Evolutionary conservation across 1,139 yeast genomes (phyloP).

Genomic region (Debaryomyces psychrophilus): DNA sequence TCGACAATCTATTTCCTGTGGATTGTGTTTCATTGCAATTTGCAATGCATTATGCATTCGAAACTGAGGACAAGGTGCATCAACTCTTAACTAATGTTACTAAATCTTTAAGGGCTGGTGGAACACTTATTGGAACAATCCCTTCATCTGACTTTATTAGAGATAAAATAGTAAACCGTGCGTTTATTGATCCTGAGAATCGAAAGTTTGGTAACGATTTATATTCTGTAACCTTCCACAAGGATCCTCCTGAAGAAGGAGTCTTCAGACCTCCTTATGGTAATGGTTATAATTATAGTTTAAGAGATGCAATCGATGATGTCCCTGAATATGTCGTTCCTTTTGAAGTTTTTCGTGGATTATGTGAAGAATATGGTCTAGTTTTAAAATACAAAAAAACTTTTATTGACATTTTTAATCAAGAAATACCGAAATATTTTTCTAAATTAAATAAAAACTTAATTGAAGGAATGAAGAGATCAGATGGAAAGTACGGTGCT

Average conservation of each 20-base stretch:
- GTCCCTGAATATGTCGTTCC: slow-evolving; percentile 99
- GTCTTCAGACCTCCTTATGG: slow-evolving; percentile 79
- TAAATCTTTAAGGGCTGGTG: slow-evolving; percentile 75
- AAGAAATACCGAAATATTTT: slow-evolving; percentile 72
- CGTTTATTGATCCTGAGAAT: slow-evolving; percentile 46
- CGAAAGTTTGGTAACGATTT: slow-evolving; percentile 83
- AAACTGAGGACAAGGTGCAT: slow-evolving; percentile 77
- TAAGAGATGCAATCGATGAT: slow-evolving; percentile 92
- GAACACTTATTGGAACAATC: slow-evolving; percentile 87
- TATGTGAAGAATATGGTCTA: slow-evolving; percentile 83
- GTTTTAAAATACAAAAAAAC: slow-evolving; percentile 73
- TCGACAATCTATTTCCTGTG: slow-evolving; percentile 75
- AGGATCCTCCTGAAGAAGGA: slow-evolving; percentile 74
- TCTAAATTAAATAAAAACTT: slow-evolving; percentile 62
- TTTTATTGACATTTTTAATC: slow-evolving; percentile 80
- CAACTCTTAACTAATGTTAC: slow-evolving; percentile 75
- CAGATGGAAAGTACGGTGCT: slow-evolving; percentile 83
- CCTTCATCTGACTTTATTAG: slow-evolving; percentile 88
- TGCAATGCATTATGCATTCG: slow-evolving; percentile 93
- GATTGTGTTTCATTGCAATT: slow-evolving; percentile 90
- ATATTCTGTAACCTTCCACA: slow-evolving; percentile 77
- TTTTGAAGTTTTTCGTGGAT: slow-evolving; percentile 77
- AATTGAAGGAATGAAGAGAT: slow-evolving; percentile 67
- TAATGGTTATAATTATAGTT: slow-evolving; percentile 75
- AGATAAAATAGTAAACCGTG: slow-evolving; percentile 55